Evolutionary conservation across 2,329 filamentous ascomycete genomes (phyloP).

Genomic region (Cladosporium austrohemisphaericum): DNA sequence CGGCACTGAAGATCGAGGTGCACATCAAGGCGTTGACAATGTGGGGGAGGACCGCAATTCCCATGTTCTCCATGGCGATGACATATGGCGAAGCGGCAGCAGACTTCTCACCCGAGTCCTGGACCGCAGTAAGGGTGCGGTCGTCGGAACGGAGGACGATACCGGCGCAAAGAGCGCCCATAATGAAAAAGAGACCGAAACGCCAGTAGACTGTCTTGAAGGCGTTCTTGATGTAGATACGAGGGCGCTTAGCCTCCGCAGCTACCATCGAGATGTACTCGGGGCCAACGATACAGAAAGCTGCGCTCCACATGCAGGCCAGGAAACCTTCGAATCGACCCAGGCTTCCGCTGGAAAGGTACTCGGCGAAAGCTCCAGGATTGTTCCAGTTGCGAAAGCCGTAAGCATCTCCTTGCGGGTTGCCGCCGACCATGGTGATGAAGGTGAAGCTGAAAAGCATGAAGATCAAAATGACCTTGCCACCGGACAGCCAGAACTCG

Average conservation of each 20-base stretch:
- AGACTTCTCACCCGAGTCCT: conserved; percentile 26
- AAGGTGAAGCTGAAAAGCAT: conserved; percentile 41
- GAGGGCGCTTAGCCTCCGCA: conserved; percentile 45
- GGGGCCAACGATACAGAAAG: conserved; percentile 33
- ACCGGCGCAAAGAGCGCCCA: conserved; percentile 43
- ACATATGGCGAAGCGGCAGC: conserved; percentile 35
- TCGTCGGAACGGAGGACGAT: conserved; percentile 37
- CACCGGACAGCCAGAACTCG: conserved; percentile 51
- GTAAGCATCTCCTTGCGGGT: conserved; percentile 33
- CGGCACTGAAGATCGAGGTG: conserved; percentile 54
- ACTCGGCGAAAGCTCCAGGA: conserved; percentile 32
- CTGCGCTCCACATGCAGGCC: conserved; percentile 34
- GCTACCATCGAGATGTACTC: conserved; percentile 49
- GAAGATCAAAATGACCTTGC: conserved; percentile 45
- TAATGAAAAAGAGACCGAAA: conserved; percentile 46
- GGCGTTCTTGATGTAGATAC: conserved; percentile 44
- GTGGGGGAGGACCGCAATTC: conserved; percentile 42
- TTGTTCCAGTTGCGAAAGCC: conserved; percentile 46
- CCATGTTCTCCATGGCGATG: conserved; percentile 39
- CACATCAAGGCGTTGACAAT: conserved; percentile 39
- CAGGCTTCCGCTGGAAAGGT: conserved; percentile 26
- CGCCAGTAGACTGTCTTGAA: conserved; percentile 48
- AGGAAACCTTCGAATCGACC: conserved; percentile 37
- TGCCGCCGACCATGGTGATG: conserved; percentile 35
- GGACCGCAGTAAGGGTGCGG: conserved; percentile 24